phyloP scores from a whole-genome alignment of 2,329 filamentous ascomycete species.

The Lithohypha guttulata region DNA sequence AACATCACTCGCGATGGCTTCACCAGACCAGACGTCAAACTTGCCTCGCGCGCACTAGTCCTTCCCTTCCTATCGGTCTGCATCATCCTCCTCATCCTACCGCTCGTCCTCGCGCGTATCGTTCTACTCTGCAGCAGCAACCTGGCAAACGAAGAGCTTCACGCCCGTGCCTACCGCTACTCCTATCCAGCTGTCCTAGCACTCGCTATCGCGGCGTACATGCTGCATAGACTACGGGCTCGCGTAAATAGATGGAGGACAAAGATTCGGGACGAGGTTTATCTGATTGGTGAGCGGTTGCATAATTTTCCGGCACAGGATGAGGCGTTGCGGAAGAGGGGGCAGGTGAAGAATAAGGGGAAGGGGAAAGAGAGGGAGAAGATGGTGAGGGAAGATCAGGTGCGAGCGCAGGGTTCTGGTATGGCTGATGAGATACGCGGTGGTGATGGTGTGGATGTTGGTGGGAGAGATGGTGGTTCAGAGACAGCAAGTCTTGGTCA shows the following conservation, averaged over 20 bases:
- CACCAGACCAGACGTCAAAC: slow-evolving; percentile 62
- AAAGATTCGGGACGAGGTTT: slow-evolving; percentile 84
- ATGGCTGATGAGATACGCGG: no score
- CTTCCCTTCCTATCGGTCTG: slow-evolving; percentile 60
- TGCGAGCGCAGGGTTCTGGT: no score
- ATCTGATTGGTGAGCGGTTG: slow-evolving; percentile 83
- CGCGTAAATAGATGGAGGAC: slow-evolving; percentile 66
- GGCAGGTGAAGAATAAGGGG: neutral
- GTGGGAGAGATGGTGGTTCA: no score
- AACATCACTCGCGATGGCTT: slow-evolving; percentile 66
- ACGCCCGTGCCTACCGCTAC: slow-evolving; percentile 47
- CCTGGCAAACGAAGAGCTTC: slow-evolving; percentile 20
- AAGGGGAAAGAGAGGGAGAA: slow-evolving; percentile 5
- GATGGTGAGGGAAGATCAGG: neutral
- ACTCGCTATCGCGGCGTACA: slow-evolving; percentile 30
- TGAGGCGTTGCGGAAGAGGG: slow-evolving; percentile 2
- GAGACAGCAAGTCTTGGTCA: neutral
- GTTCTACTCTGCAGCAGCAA: slow-evolving; percentile 29
- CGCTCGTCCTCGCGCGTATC: slow-evolving; percentile 41
- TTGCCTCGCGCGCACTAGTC: slow-evolving; percentile 81
- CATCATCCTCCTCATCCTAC: slow-evolving; percentile 50
- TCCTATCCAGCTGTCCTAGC: slow-evolving; percentile 60
- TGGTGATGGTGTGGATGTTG: no score
- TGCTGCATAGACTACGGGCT: slow-evolving; percentile 23
- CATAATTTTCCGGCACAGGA: slow-evolving; percentile 73